A percentile compares a stretch with the other conserved stretches of the same genome.
These are phyloP conservation scores for Ophiocordyceps sinensis DNA, from an alignment of 2,329 filamentous ascomycete species.

Conservation along the genomic window DNA sequence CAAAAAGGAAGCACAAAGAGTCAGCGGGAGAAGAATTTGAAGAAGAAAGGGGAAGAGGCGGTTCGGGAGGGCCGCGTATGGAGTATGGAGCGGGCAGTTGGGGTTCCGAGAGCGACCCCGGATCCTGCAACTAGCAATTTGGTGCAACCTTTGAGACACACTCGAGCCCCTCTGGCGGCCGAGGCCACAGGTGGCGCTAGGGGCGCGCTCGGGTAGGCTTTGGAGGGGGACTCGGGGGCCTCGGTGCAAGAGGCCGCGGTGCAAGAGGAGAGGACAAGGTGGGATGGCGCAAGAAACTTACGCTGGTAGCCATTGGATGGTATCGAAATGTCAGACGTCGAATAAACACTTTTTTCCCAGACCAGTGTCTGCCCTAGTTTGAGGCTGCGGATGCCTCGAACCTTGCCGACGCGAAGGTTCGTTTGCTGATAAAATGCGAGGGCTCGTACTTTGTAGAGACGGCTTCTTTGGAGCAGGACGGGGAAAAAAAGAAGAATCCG, in stretches of 20 bases:
- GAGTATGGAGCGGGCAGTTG: too few relatives aligned
- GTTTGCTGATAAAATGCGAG: background rate
- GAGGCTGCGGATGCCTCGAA: background rate
- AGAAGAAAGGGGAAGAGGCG: background rate
- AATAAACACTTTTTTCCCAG: background rate
- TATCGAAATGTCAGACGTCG: background rate
- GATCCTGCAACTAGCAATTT: slow-evolving; percentile 16
- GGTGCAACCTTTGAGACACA: slow-evolving; percentile 20
- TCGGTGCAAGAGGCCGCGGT: background rate
- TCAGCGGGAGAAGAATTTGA: background rate
- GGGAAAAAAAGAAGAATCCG: background rate
- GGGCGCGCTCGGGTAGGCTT: background rate
- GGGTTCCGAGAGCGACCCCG: slow-evolving; percentile 7
- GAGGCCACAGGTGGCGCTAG: slow-evolving; percentile 7
- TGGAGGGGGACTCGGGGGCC: background rate
- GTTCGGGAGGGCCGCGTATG: too few relatives aligned
- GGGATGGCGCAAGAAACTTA: slow-evolving; percentile 14
- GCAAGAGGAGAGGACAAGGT: too few relatives aligned
- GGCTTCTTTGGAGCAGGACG: background rate
- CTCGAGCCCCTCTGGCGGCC: slow-evolving; percentile 21
- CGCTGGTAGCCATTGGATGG: slow-evolving; percentile 19
- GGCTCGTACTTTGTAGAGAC: background rate
- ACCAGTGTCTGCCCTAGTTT: background rate
- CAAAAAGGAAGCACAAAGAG: background rate
- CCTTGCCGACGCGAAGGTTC: background rate